Percentiles rank a stretch among this genome's conserved stretches.
phyloP scores from a whole-genome alignment of 2,329 filamentous ascomycete species.

The Colletotrichum truncatum region DNA sequence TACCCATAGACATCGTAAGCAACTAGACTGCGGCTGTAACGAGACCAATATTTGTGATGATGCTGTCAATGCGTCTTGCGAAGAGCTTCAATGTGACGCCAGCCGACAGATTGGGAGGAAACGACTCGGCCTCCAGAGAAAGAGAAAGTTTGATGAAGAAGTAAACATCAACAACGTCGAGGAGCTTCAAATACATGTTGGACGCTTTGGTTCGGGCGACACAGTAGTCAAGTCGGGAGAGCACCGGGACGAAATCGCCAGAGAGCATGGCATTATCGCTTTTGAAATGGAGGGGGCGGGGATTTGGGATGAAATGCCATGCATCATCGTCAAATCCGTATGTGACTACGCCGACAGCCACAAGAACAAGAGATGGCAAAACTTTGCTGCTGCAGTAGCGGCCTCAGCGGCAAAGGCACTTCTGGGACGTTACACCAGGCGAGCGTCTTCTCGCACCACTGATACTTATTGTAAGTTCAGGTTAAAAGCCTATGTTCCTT shows the following conservation, averaged over 20 bases:
- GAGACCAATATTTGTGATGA: neutral
- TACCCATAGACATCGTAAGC: neutral
- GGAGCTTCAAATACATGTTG: conserved; percentile 33
- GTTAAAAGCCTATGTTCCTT: too few species aligned
- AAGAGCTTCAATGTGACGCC: neutral
- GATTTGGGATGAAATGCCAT: conserved; percentile 42
- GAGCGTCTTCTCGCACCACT: too few species aligned
- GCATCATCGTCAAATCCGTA: conserved; percentile 47
- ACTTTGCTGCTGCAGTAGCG: conserved; percentile 27
- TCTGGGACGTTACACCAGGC: neutral
- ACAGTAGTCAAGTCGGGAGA: conserved; percentile 49
- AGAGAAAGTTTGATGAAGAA: too few species aligned
- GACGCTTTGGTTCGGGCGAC: conserved; percentile 48
- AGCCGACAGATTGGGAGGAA: neutral
- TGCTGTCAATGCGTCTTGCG: neutral
- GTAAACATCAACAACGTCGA: neutral
- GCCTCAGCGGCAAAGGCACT: conserved; percentile 25
- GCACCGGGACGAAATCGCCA: conserved; percentile 44
- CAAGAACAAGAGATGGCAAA: conserved; percentile 37
- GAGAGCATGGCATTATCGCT: conserved; percentile 35
- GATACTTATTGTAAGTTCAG: too few species aligned
- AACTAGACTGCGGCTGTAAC: neutral
- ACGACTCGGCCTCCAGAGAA: too few species aligned
- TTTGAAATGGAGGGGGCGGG: conserved; percentile 48
- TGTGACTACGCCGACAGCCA: conserved; percentile 50